Percentiles rank a stretch among this genome's conserved stretches.
phyloP scores from a whole-genome alignment of 176 grass and related monocot genomes.

The Carex kokanica region DNA sequence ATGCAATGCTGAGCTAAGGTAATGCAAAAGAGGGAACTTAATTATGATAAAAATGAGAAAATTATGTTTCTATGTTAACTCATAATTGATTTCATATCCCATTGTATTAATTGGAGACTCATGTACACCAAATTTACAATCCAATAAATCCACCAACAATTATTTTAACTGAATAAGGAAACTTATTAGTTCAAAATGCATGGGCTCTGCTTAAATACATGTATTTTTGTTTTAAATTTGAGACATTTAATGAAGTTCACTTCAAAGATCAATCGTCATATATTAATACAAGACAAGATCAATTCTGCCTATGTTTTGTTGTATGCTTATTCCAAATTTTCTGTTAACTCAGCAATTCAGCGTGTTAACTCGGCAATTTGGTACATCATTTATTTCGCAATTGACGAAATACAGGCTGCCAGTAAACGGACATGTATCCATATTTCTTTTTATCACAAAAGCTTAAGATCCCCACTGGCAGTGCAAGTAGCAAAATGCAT shows the following conservation, averaged over 20 bases:
- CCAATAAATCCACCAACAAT: neutral
- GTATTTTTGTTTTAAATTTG: neutral
- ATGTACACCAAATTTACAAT: neutral
- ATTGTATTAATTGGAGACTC: neutral
- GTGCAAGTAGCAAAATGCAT: neutral
- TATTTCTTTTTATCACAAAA: neutral
- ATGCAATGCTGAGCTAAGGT: too few relatives aligned
- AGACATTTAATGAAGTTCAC: neutral
- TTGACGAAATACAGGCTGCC: neutral
- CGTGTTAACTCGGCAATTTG: too few relatives aligned
- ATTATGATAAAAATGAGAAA: neutral
- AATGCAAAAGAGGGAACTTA: too few relatives aligned
- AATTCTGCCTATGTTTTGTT: neutral
- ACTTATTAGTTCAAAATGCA: too few relatives aligned
- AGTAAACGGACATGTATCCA: neutral
- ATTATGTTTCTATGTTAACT: neutral
- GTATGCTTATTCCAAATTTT: neutral
- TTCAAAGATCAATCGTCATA: neutral
- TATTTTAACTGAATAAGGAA: neutral
- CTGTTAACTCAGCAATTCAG: neutral
- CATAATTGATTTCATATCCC: neutral
- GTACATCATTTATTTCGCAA: neutral
- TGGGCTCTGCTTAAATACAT: neutral
- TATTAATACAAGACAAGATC: neutral
- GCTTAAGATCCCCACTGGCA: neutral